Evolutionary conservation across 805 yeast species (phyloP).

Genomic region (Jamesozyma hellenica): DNA sequence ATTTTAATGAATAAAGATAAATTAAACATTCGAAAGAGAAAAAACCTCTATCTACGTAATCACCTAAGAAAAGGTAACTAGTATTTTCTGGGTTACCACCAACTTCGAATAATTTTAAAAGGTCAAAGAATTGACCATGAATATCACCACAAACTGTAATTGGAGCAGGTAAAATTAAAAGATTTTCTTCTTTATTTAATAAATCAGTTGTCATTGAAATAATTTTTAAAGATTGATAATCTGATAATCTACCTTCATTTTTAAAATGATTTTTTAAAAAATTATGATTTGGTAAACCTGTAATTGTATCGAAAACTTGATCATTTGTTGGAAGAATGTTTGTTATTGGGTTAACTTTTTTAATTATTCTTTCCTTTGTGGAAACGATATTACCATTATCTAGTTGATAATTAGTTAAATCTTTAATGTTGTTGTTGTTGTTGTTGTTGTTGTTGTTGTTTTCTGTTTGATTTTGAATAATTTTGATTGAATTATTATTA

Average conservation of each 20-base stretch:
- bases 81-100: constrained; percentile 82
- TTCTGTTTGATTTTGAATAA: no score
- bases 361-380: constrained; percentile 43
- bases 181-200: constrained; percentile 63
- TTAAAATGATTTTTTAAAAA: constrained; percentile 66
- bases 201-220: constrained; percentile 53
- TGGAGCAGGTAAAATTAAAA: constrained; percentile 79
- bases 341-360: constrained; percentile 57
- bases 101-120: constrained; percentile 82
- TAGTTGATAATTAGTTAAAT: constrained; percentile 26
- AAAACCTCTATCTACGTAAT: constrained; percentile 90
- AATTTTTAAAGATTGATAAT: constrained; percentile 60
- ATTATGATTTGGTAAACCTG: constrained; percentile 62
- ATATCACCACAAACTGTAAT: constrained; percentile 94
- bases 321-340: constrained; percentile 52
- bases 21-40: constrained; percentile 77
- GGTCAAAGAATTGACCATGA: constrained; percentile 92
- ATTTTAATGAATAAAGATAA: constrained; percentile 67
- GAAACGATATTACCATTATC: constrained; percentile 43
- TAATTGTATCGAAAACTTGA: constrained; percentile 46
- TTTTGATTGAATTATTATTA: no score
- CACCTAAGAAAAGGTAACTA: constrained; percentile 78
- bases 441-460: no score
- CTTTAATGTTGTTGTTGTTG: neutral
- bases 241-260: constrained; percentile 70